These are phyloP conservation scores for Trametes cinnabarina DNA, from an alignment of 768 basidiomycete genomes.

Conservation along the genomic window DNA sequence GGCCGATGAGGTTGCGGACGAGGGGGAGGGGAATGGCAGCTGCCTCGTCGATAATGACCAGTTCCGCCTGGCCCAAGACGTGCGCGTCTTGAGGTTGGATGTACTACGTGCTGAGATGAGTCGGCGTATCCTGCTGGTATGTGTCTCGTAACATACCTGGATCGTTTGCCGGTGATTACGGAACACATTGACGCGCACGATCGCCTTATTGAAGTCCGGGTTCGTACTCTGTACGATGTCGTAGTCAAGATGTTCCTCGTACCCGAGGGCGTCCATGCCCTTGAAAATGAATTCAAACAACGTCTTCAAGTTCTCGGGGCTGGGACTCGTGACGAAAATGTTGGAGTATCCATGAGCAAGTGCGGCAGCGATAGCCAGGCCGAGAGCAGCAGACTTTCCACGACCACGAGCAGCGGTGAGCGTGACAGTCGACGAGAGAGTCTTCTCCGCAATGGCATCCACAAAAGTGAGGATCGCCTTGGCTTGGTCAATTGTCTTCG, in stretches of 20 bases:
- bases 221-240: conserved; percentile 95
- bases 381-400: conserved; percentile 96
- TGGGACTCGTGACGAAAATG: conserved; percentile 96
- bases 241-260: conserved; percentile 97
- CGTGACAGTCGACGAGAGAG: conserved; percentile 90
- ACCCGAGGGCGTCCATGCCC: conserved; percentile 90
- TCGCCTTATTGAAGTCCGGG: conserved; percentile 90
- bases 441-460: conserved; percentile 91
- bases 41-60: conserved; percentile 97
- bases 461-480: conserved; percentile 93
- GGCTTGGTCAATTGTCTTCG: conserved; percentile 93
- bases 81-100: conserved; percentile 98
- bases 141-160: conserved; percentile 51
- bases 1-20: conserved; percentile 91
- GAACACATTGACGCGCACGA: conserved; percentile 94
- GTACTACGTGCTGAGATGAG: conserved; percentile 52
- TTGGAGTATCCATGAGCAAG: conserved; percentile 94
- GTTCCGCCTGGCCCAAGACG: conserved; percentile 94
- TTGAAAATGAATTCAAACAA: conserved; percentile 98
- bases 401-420: conserved; percentile 93
- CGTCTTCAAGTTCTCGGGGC: conserved; percentile 96
- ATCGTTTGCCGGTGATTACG: conserved; percentile 93
- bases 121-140: background rate
- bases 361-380: conserved; percentile 90
- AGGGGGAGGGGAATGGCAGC: conserved; percentile 97